Base-by-base conservation (phyloP, 257 asterid species). In the Thymus mandschuricus region DNA sequence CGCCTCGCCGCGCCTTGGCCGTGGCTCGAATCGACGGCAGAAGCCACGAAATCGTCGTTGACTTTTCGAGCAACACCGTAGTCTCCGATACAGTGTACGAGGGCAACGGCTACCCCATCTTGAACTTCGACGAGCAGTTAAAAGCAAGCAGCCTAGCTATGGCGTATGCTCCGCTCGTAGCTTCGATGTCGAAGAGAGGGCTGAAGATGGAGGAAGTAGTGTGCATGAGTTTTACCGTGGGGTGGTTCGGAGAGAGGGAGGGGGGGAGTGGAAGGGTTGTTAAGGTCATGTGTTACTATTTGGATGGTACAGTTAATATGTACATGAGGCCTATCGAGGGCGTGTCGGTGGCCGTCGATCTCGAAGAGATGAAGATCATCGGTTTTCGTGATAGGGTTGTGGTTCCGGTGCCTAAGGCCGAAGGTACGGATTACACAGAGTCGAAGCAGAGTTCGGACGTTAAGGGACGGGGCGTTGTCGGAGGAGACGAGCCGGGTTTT, bases 301-400 rank as follows among this genome's bases (percentile, higher is more conserved):
- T 78, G 75, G 89, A 89, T 72, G 97, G 93, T 0, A 82, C 92
- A 0, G 71, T 82, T 13, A 92, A 92, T 66, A 40, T 84, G 30
- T 87, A 84, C 71, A 89, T 89, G 97, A 87, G 93, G 81, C 93
- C 92, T 44, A 85, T 89, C 5, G 96, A 92, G 70, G 96, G 92
- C 13, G 74, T 92, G 1, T 83, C 81, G 0, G 67, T 78, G 31
- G 78, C 85, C 10, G 88, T 92, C 70, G 93, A 85, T 80, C 88
- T 92, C 67, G 97, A 89, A 72, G 64, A 58, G 71, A 89, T 87
- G 95, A 85, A 65, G 44, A 79, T 87, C 63, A 8, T 56, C 0
- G 81, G 76, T 0, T 89, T 59, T 68, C 63, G 48, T 0, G 98
- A 92, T 8, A 83, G 92, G 2, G 11, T 60, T 5, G 57, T 74